Base-by-base conservation (phyloP, 1,284 basidiomycete species). In the Moesziomyces sp. region DNA sequence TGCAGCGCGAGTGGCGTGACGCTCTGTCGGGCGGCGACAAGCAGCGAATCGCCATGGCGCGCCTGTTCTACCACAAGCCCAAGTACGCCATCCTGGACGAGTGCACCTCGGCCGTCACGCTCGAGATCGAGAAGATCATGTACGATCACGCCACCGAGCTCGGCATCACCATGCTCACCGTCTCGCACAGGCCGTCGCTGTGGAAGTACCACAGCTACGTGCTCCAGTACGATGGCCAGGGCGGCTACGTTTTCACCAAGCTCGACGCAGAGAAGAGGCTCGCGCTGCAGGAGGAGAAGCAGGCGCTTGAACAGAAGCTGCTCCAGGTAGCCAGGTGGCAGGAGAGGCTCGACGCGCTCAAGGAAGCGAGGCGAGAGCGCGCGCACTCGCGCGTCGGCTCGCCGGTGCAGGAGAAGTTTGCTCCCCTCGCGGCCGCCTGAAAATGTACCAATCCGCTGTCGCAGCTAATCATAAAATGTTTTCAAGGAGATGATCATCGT, bases 51-150 rank as follows among this genome's bases (percentile, higher is more conserved):
- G 96, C 96, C 0, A 98, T 97, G 94, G 95, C 94, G 7, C 87
- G 96, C 67, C 85, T 99, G 74, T 99, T 97, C 85, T 99, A 98
- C 85, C 96, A 99, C 84, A 88, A 88, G 72, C 96, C 96, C 19
- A 94, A 94, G 92, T 98, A 96, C 78, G 96, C 95, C 5, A 94
- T 99, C 57, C 87, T 98, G 46, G 96, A 98, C 82, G 96, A 99
- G 84, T 96, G 94, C 70, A 98, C 96, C 1, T 93, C 91, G 13
- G 90, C 96, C 0, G 94, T 99, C 13, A 95, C 95, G 6, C 89
- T 92, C 18, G 93, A 96, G 61, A 91, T 97, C 83, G 96, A 98
- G 85, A 93, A 91, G 58, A 73, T 89, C 85, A 97, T 97, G 93
- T 99, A 97, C 90, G 93, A 95, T 81, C 89, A 93, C 80, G 96